phyloP scores from a whole-genome alignment of 2,329 filamentous ascomycete genomes.

The Dryadomyces quercus-mongolicae region DNA sequence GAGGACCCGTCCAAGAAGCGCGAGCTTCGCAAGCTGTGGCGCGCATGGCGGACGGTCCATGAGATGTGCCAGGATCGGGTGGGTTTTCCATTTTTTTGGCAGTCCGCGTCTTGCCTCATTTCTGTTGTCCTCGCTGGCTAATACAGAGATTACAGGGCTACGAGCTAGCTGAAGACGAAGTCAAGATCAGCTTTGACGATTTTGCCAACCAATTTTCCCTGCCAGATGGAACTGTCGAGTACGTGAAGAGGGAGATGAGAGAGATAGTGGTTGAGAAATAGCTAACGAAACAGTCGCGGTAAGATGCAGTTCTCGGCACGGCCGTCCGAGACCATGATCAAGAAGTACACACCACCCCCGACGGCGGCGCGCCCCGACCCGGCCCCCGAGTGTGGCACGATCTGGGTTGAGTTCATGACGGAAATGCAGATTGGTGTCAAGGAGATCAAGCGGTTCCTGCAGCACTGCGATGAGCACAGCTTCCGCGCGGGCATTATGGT shows the following conservation, averaged over 20 bases:
- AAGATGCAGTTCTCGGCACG: constrained; percentile 81
- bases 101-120: background rate
- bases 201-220: constrained; percentile 65
- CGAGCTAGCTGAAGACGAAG: constrained; percentile 78
- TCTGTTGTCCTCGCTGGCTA: background rate
- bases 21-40: constrained; percentile 65
- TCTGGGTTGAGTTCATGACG: constrained; percentile 84
- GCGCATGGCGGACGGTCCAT: constrained; percentile 83
- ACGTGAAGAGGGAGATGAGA: constrained; percentile 21
- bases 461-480: constrained; percentile 65
- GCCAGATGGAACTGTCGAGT: constrained; percentile 65
- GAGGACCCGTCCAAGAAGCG: constrained; percentile 31
- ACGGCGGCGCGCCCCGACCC: constrained; percentile 59
- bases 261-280: constrained; percentile 1
- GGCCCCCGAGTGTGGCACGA: constrained; percentile 64
- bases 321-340: constrained; percentile 72
- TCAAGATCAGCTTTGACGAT: constrained; percentile 71
- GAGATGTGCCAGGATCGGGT: constrained; percentile 92
- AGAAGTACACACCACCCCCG: constrained; percentile 65
- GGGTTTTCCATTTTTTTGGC: constrained; percentile 30
- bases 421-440: constrained; percentile 77
- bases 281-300: constrained; percentile 45
- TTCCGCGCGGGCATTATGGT: constrained; percentile 89
- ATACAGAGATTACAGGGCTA: constrained; percentile 66
- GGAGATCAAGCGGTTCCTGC: constrained; percentile 82